Conservation (phyloP, 2,329 filamentous ascomycete species). For the Fusarium heterosporum region DNA sequence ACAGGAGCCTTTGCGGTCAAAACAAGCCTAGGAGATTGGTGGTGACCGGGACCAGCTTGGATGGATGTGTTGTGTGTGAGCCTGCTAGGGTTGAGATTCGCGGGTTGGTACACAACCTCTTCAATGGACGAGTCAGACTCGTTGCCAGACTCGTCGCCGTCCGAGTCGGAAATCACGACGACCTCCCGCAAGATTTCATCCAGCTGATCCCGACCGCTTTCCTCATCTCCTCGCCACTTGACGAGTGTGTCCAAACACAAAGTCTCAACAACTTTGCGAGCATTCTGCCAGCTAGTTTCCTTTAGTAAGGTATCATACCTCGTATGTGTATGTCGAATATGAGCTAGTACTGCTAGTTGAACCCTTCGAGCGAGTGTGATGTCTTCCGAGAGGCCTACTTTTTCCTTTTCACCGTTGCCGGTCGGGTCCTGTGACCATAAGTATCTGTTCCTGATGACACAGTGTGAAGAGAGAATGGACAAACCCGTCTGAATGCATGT, state of each 20-base stretch:
- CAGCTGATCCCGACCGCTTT: slow-evolving; percentile 74
- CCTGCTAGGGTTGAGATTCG: slow-evolving; percentile 14
- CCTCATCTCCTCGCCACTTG: slow-evolving; percentile 79
- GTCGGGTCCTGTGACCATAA: slow-evolving; percentile 57
- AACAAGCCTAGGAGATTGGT: slow-evolving; percentile 34
- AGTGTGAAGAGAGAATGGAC: slow-evolving; percentile 41
- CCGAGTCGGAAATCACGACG: slow-evolving; percentile 72
- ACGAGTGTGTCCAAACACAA: slow-evolving; percentile 73
- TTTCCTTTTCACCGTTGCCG: slow-evolving; percentile 65
- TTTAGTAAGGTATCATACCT: slow-evolving; percentile 71
- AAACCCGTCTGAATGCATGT: slow-evolving; percentile 72
- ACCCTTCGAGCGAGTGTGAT: slow-evolving; percentile 71
- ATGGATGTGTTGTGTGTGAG: slow-evolving; percentile 22
- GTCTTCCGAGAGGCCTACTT: slow-evolving; percentile 68
- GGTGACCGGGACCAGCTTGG: slow-evolving; percentile 32
- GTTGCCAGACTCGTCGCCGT: slow-evolving; percentile 59
- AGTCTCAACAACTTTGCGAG: slow-evolving; percentile 70
- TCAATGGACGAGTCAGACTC: slow-evolving; percentile 53
- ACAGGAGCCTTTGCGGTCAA: slow-evolving; percentile 22
- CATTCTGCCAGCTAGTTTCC: slow-evolving; percentile 69
- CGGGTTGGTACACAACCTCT: slow-evolving; percentile 31
- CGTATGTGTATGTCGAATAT: slow-evolving; percentile 75
- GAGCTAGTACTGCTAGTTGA: slow-evolving; percentile 73
- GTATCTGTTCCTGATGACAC: slow-evolving; percentile 20
- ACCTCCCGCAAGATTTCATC: slow-evolving; percentile 75